Base-by-base conservation (phyloP, 2,329 filamentous ascomycete species). In the Ilyonectria sp. region DNA sequence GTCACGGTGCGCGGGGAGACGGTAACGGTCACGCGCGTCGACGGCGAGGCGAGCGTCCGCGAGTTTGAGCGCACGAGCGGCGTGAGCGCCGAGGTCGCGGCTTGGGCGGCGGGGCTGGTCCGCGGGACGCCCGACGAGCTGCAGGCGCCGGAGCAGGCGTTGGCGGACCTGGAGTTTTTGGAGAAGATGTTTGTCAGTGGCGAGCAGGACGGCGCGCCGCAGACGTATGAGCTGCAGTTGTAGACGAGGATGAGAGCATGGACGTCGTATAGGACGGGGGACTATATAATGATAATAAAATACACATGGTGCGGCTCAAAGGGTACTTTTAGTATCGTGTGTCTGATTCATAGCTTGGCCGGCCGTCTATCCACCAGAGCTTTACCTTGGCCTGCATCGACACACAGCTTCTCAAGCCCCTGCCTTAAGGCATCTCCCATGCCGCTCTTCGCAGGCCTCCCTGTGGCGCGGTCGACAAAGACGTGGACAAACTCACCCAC, bases 401-500 rank as follows among this genome's bases (percentile, higher is more conserved):
- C 80, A 40, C 86, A 72, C 74, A 93, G 81, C 69, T 83, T 87
- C 78, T 89, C 84, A 62, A 94, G 80, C 1, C 90, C 91, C 40
- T 77, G 77, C 29, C 89, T 89, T 76, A 94, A 81, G 57, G 81
- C 82, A 8, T 82, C 76, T 52, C 84, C 85, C 89, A 96, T 94
- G 7, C 91, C 93, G 26, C 85, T 82, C 31, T 83, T 80, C 26
- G 85, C 87, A n/a, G 94, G 93, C 67, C 90, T 88, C 71, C 91
- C 90, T 17, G 89, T 92, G 43, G 86, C 86, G 58, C 93, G 87
- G 66, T 95, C 90, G n/a, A 97, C 93, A 82, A 95, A 97, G 11
- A 97, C 94, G 78, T 97, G 95, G 15, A 94, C 87, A 77, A 96
- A 94, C 74, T 93, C 92, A 1, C 94, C 94, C 1, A 97, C 94